Percentiles rank a stretch among this genome's conserved stretches.
phyloP scores from a whole-genome alignment of 768 basidiomycete species.

The Strobilomyces dryophilus region DNA sequence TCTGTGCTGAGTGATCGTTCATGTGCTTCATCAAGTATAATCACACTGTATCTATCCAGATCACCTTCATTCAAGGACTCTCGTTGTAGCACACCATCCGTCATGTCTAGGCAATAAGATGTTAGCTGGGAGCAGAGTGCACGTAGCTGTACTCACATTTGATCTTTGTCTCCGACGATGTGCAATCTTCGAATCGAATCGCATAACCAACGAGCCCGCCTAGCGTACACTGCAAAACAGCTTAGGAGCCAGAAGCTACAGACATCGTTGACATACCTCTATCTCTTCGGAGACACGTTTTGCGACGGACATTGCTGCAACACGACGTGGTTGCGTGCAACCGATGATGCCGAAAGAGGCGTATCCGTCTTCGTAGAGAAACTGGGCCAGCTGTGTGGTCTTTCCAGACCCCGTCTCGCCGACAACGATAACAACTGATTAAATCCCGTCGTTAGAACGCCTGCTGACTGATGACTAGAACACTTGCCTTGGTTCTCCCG shows the following conservation, averaged over 20 bases:
- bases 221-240: constrained; percentile 64
- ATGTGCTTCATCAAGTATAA: constrained; percentile 99
- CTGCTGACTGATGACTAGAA: background rate
- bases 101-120: constrained; percentile 70
- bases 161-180: constrained; percentile 89
- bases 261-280: constrained; percentile 56
- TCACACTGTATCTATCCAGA: constrained; percentile 91
- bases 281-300: constrained; percentile 99
- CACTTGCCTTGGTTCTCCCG: constrained; percentile 89
- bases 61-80: constrained; percentile 99
- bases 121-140: background rate
- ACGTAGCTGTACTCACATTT: constrained; percentile 65
- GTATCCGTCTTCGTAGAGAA: constrained; percentile 96
- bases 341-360: constrained; percentile 86
- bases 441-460: background rate
- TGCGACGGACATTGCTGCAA: constrained; percentile 99
- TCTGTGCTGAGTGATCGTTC: constrained; percentile 97
- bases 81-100: constrained; percentile 95
- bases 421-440: constrained; percentile 83
- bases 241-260: constrained; percentile 2
- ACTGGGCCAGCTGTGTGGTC: constrained; percentile 94
- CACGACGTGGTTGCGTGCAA: constrained; percentile 97
- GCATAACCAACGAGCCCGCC: constrained; percentile 93
- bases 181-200: constrained; percentile 98
- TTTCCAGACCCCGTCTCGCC: constrained; percentile 99